These are phyloP conservation scores for Aspergillus alliaceus DNA, from an alignment of 2,329 filamentous ascomycete species.

Conservation along the genomic window DNA sequence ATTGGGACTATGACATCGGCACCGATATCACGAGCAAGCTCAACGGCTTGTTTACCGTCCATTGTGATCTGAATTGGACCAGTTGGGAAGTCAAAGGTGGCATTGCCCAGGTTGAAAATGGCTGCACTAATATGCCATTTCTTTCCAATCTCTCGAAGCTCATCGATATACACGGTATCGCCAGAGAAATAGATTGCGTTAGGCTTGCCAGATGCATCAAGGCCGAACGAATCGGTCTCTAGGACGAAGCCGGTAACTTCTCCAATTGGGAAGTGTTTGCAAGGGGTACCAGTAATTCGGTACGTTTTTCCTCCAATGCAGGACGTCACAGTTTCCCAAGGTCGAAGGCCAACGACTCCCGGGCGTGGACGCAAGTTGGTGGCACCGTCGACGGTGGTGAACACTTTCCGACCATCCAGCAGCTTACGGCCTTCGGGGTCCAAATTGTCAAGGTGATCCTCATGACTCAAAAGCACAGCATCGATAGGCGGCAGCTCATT, in stretches of 20 bases:
- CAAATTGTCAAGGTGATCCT: constrained; percentile 12
- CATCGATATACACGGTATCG: constrained; percentile 34
- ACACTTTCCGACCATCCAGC: constrained; percentile 9
- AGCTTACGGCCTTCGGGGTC: constrained; percentile 11
- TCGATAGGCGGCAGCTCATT: constrained; percentile 12
- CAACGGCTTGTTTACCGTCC: constrained; percentile 44
- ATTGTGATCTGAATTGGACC: constrained; percentile 44
- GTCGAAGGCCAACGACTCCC: constrained; percentile 32
- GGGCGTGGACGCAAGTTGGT: constrained; percentile 6
- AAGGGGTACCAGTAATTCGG: constrained; percentile 45
- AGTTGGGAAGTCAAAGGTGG: constrained; percentile 18
- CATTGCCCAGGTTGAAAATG: constrained; percentile 40
- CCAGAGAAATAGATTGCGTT: constrained; percentile 47
- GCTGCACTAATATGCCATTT: constrained; percentile 39
- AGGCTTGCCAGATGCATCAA: constrained; percentile 31
- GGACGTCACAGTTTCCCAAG: constrained; percentile 39
- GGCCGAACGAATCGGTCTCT: constrained; percentile 36
- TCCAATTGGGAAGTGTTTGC: constrained; percentile 43
- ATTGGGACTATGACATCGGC: constrained; percentile 47
- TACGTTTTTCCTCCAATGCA: constrained; percentile 34
- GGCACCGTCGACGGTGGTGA: constrained; percentile 12
- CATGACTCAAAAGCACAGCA: constrained; percentile 10
- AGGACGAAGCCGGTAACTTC: constrained; percentile 48
- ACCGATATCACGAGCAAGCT: constrained; percentile 39
- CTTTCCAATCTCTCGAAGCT: constrained; percentile 34